phyloP scores from a whole-genome alignment of 139 green algal genomes.

The Chlorella sp. region DNA sequence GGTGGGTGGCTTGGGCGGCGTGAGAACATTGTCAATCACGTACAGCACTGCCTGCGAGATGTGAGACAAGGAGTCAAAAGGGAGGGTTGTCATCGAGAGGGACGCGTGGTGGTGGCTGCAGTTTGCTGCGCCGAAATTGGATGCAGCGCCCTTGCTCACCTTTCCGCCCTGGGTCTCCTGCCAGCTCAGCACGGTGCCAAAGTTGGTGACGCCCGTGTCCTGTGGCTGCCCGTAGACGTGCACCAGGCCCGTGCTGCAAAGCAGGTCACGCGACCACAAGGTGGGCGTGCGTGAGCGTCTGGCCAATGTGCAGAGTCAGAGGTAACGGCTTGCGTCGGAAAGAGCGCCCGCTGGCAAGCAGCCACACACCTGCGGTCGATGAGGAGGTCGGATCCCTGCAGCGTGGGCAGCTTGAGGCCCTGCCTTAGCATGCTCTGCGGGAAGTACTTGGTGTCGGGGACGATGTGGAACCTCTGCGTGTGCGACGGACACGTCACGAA shows the following conservation, averaged over 20 bases:
- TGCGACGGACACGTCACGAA: too few relatives aligned
- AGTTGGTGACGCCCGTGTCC: slow-evolving; percentile 24
- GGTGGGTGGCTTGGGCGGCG: too few relatives aligned
- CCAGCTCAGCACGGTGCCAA: slow-evolving; percentile 33
- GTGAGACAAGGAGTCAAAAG: too few relatives aligned
- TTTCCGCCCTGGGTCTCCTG: slow-evolving; percentile 27
- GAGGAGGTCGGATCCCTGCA: slow-evolving; percentile 10
- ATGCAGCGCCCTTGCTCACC: too few relatives aligned
- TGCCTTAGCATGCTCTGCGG: slow-evolving; percentile 6
- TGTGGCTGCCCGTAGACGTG: slow-evolving; percentile 20
- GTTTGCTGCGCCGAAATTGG: too few relatives aligned
- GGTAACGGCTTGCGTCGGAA: too few relatives aligned
- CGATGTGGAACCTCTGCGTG: slow-evolving; percentile 11
- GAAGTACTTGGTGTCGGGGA: slow-evolving; percentile 9
- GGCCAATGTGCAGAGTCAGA: too few relatives aligned
- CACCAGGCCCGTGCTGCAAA: slow-evolving; percentile 22
- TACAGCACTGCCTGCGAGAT: slow-evolving; percentile 30
- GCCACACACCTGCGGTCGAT: slow-evolving; percentile 19
- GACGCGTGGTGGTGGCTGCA: too few relatives aligned
- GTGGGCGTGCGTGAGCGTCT: too few relatives aligned
- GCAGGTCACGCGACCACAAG: too few relatives aligned
- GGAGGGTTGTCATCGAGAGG: too few relatives aligned
- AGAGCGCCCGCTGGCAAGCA: too few relatives aligned
- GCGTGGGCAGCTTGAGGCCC: slow-evolving; percentile 6
- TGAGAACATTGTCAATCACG: slow-evolving; percentile 20